Percentiles rank a stretch among this genome's conserved stretches.
Evolutionary conservation across 768 basidiomycete genomes (phyloP).

Genomic region (Nevesoporus exiguus): DNA sequence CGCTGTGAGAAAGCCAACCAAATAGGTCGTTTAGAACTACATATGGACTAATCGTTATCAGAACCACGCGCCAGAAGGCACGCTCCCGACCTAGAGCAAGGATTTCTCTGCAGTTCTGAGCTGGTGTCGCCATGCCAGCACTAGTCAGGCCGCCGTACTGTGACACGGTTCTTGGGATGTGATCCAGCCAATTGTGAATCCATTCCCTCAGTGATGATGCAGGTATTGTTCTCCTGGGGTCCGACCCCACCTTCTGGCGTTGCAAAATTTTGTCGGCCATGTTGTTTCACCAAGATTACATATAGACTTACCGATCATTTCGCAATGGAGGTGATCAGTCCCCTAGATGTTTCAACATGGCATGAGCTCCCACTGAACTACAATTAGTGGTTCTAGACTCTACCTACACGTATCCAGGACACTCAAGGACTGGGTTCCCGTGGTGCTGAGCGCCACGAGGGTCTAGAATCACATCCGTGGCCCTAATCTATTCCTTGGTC

Average conservation of each 20-base stretch:
- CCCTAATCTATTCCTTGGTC: background rate
- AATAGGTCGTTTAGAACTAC: conserved; percentile 58
- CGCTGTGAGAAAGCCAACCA: conserved; percentile 64
- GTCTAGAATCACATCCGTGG: conserved; percentile 40
- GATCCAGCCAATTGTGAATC: background rate
- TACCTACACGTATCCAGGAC: conserved; percentile 63
- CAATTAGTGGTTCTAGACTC: background rate
- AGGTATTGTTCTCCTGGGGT: conserved; percentile 54
- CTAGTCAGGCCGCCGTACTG: conserved; percentile 78
- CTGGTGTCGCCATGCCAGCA: conserved; percentile 70
- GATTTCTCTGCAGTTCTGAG: conserved; percentile 56
- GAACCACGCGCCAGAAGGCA: conserved; percentile 56
- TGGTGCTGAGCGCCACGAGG: conserved; percentile 61
- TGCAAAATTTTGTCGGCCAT: background rate
- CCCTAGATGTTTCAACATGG: background rate
- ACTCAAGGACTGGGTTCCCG: conserved; percentile 69
- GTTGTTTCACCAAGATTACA: background rate
- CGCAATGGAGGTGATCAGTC: conserved; percentile 36
- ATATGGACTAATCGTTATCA: background rate
- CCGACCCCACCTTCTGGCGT: conserved; percentile 63
- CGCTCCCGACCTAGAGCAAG: conserved; percentile 63
- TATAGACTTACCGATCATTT: conserved; percentile 46
- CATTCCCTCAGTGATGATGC: conserved; percentile 49
- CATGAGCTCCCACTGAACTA: background rate
- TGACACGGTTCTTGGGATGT: background rate